Base-by-base conservation (phyloP, 768 basidiomycete species). In the Pleurotus citrinopileatus region DNA sequence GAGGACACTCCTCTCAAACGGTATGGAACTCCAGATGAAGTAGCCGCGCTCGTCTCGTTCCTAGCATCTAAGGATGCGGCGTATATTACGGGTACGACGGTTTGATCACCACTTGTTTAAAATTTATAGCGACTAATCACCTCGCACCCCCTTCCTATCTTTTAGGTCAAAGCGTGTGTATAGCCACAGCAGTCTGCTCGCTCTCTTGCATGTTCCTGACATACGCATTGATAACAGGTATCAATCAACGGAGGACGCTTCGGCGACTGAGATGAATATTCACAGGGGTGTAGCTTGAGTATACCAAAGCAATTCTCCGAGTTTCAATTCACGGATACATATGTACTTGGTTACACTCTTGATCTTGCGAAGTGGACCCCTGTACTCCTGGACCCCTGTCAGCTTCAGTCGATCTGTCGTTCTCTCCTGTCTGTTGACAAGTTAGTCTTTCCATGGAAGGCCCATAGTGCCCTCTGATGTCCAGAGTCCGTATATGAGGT, bases 1-100 rank as follows among this genome's bases (percentile, higher is more conserved):
- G 26, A 27, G 12, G 10, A 6, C 7, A 23, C 27, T 4, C 48
- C 48, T n/a, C 48, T 51, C 4, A 37, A 36, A 23, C 50, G 42
- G 17, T 52, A 59, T 3, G 58, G 60, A 8, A 57, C 55, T 0
- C 60, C 72, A 0, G 69, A 72, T 13, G 67, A 75, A 8, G 55
- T 76, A 4, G 73, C 75, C 5, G 63, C 63, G 12, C 26, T 73
- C 4, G 73, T 74, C 0, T 70, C 71, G 2, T 74, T 62, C 47
- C 61, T 75, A 1, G 65, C 60, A 8, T 74, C 73, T 10, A 65
- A 71, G 55, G 67, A 73, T 19, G 66, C 73, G 6, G 52, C 60
- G 15, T 68, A 66, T 53, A 69, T 75, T 2, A 75, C 71, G 4
- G 73, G 72, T 61, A 45, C 17, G 26, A n/a, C 13, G 17, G 8